Conservation (phyloP, 108 stramenopile genomes). For the Nitzschia sp. region DNA sequence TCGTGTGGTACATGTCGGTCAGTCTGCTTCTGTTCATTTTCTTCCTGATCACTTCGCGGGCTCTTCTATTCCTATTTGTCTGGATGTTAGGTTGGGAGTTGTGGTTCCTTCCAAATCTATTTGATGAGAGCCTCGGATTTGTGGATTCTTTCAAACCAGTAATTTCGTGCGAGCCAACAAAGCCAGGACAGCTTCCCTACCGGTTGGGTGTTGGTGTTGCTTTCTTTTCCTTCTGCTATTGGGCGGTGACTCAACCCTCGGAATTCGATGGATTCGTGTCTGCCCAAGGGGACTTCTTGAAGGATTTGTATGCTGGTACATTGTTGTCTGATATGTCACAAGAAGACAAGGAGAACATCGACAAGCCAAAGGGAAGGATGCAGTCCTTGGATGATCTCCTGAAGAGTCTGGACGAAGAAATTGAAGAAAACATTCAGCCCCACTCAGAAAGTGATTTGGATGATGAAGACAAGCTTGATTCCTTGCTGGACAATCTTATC, state of each 20-base stretch:
- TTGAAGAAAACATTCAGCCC: constrained; percentile 80
- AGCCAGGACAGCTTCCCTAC: constrained; percentile 89
- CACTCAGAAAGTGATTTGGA: constrained; percentile 74
- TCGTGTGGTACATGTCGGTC: constrained; percentile 97
- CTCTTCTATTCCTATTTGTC: constrained; percentile 86
- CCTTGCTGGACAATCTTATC: constrained; percentile 69
- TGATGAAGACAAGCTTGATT: constrained; percentile 74
- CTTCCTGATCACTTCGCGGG: constrained; percentile 84
- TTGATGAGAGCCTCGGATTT: constrained; percentile 95
- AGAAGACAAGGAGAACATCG: constrained; percentile 95
- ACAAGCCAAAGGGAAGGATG: constrained; percentile 94
- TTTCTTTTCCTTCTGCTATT: constrained; percentile 93
- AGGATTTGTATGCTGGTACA: constrained; percentile 97
- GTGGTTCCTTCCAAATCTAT: constrained; percentile 97
- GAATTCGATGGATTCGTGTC: constrained; percentile 98
- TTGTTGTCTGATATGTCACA: constrained; percentile 95
- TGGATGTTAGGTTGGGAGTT: constrained; percentile 97
- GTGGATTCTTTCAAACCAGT: constrained; percentile 96
- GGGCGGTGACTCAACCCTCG: constrained; percentile 98
- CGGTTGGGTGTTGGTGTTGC: constrained; percentile 89
- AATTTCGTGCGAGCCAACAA: constrained; percentile 81
- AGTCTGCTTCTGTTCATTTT: constrained; percentile 94
- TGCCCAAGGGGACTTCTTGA: constrained; percentile 97
- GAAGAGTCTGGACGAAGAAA: constrained; percentile 76
- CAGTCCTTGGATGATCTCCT: constrained; percentile 94